phyloP scores from a whole-genome alignment of 2,329 filamentous ascomycete species.

The Cytospora schulzeri region DNA sequence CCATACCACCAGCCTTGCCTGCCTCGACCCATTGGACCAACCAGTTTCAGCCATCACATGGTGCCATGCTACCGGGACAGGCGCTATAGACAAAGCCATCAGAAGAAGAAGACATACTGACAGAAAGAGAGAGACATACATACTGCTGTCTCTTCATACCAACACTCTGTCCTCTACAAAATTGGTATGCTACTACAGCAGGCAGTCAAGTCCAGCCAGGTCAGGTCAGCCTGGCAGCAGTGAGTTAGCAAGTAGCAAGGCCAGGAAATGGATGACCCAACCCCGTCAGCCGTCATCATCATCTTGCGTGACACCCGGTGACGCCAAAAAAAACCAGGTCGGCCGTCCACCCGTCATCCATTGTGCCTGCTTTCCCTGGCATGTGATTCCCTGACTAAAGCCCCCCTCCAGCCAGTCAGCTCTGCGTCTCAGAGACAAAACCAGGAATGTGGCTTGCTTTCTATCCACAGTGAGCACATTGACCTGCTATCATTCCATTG shows the following conservation, averaged over 20 bases:
- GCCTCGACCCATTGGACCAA: no score
- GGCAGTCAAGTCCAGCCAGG: background rate
- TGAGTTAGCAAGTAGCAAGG: background rate
- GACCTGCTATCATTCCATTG: background rate
- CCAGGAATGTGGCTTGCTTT: background rate
- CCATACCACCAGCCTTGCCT: background rate
- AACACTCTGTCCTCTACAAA: no score
- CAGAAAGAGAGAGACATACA: no score
- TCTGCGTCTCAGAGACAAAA: background rate
- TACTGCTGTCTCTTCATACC: no score
- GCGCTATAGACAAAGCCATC: background rate
- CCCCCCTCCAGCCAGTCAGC: background rate
- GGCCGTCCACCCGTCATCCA: conserved; percentile 5
- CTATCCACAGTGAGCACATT: background rate
- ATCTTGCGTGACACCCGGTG: background rate
- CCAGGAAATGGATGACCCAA: background rate
- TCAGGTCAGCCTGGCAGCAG: background rate
- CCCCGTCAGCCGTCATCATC: background rate
- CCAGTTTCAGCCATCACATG: background rate
- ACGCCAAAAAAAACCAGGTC: background rate
- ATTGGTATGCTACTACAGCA: background rate
- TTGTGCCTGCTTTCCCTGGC: background rate
- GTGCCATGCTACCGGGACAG: background rate
- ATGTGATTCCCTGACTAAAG: conserved; percentile 11
- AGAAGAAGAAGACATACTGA: background rate